Conservation (phyloP, 331 rosid genomes). For the Cydonia oblonga region DNA sequence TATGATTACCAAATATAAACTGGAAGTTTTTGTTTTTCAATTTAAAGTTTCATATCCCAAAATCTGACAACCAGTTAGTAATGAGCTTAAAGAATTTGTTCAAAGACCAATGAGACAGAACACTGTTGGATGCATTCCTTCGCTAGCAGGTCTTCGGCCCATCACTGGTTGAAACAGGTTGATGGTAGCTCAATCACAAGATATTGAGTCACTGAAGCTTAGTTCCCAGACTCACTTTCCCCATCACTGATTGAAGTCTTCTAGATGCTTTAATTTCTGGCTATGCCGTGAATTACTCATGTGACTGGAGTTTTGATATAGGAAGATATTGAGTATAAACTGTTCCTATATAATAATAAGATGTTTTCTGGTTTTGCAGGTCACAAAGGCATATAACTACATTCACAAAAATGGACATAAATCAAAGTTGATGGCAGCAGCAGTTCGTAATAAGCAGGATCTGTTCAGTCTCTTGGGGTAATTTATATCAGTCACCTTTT, state of each 20-base stretch:
- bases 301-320: not conserved
- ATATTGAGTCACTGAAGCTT: too few relatives aligned
- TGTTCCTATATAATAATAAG: not conserved
- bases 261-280: not conserved
- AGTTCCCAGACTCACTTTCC: not conserved
- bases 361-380: slow-evolving; percentile 32
- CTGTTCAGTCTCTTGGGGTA: slow-evolving; percentile 90
- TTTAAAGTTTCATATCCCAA: not conserved
- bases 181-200: too few relatives aligned
- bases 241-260: not conserved
- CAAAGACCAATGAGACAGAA: not conserved
- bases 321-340: not conserved
- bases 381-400: slow-evolving; percentile 80
- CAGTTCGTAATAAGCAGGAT: slow-evolving; percentile 95
- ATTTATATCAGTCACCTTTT: slow-evolving; percentile 2
- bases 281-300: not conserved
- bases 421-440: slow-evolving; percentile 98
- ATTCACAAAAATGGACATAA: slow-evolving; percentile 85
- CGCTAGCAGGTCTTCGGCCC: too few relatives aligned
- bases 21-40: not conserved
- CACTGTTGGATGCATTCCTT: too few relatives aligned
- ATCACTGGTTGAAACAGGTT: too few relatives aligned
- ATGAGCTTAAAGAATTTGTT: not conserved
- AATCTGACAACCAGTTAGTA: not conserved
- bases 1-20: not conserved